These are phyloP conservation scores for Hericium erinaceus DNA, from an alignment of 768 basidiomycete genomes.

Conservation along the genomic window DNA sequence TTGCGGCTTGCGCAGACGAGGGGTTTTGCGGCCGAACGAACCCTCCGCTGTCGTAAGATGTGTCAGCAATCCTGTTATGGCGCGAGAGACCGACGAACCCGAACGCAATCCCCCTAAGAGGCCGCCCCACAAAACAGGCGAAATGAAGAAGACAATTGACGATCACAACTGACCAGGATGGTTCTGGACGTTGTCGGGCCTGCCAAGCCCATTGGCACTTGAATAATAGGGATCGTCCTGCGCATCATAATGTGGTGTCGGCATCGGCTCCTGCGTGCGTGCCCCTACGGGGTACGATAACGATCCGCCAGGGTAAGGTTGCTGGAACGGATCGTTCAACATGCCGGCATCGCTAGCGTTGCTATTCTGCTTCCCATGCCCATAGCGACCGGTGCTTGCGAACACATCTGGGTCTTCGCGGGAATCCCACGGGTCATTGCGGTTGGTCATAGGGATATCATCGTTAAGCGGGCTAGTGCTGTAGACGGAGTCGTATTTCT, in stretches of 20 bases:
- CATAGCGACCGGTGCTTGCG: slow-evolving; percentile 7
- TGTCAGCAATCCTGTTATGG: neutral
- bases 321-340: slow-evolving; percentile 5
- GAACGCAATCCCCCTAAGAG: neutral
- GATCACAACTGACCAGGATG: slow-evolving; percentile 38
- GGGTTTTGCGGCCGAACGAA: slow-evolving; percentile 34
- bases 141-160: neutral
- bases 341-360: slow-evolving; percentile 8
- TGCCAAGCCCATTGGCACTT: slow-evolving; percentile 21
- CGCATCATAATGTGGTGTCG: neutral
- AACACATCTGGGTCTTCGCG: slow-evolving; percentile 35
- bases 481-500: slow-evolving; percentile 67
- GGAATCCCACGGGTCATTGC: slow-evolving; percentile 64
- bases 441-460: slow-evolving; percentile 53
- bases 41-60: slow-evolving; percentile 27
- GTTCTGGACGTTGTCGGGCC: slow-evolving; percentile 30
- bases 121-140: neutral
- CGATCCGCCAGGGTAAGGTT: neutral
- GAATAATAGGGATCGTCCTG: slow-evolving; percentile 26
- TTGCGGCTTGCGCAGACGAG: slow-evolving; percentile 20
- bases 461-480: slow-evolving; percentile 43
- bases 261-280: neutral
- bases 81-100: neutral
- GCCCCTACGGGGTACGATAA: neutral
- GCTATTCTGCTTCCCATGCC: slow-evolving; percentile 9